Evolutionary conservation across 192 early-diverging fungal species (phyloP).

Genomic region (Coemansia sp.): DNA sequence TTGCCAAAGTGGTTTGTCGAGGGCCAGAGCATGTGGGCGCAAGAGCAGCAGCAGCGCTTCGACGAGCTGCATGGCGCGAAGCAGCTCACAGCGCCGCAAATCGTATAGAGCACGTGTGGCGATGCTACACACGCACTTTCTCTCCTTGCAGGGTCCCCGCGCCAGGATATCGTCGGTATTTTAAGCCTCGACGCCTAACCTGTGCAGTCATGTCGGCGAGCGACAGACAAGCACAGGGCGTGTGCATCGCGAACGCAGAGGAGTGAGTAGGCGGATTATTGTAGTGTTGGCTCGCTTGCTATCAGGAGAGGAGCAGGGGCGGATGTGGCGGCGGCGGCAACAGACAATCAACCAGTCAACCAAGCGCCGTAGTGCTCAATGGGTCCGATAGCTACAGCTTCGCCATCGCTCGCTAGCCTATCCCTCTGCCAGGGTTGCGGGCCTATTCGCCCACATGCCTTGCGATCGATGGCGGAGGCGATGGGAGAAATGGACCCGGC

Average conservation of each 20-base stretch:
- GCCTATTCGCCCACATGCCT: background rate
- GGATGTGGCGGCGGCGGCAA: no score
- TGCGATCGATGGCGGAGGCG: background rate
- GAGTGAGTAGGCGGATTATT: no score
- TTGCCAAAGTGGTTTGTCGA: constrained; percentile 85
- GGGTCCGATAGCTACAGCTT: background rate
- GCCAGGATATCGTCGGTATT: background rate
- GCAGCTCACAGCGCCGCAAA: background rate
- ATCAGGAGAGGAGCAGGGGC: background rate
- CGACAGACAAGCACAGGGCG: background rate
- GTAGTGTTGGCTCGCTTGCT: no score
- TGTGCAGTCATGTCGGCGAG: background rate
- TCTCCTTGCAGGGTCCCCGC: background rate
- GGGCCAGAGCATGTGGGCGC: constrained; percentile 65
- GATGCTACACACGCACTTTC: background rate
- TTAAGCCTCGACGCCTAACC: background rate
- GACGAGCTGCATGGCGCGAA: constrained; percentile 24
- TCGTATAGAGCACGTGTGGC: background rate
- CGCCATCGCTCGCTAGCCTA: background rate
- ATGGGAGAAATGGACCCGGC: background rate
- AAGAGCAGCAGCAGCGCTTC: constrained; percentile 36
- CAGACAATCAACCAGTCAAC: no score
- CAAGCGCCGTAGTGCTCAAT: background rate
- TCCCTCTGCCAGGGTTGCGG: background rate
- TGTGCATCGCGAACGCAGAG: background rate